Conservation (phyloP, 202 grass and related monocot species). For the Elaeis oleifera region DNA sequence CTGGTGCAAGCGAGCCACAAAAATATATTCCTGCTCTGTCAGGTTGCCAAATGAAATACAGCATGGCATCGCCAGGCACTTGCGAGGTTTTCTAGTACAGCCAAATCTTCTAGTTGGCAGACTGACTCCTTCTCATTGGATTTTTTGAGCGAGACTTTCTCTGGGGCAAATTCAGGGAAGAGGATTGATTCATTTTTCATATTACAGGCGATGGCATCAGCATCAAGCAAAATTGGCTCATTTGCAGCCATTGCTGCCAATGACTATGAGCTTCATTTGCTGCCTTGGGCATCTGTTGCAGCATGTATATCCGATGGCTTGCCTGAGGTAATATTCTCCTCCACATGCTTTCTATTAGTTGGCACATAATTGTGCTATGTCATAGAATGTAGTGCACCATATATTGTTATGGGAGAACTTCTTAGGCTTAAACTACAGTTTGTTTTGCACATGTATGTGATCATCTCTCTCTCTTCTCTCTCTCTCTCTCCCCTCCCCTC, state of each 20-base stretch:
- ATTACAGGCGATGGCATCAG: constrained; percentile 70
- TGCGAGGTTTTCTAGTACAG: constrained; percentile 49
- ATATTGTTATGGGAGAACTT: too few relatives aligned
- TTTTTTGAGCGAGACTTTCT: constrained; percentile 62
- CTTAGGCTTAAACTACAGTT: too few relatives aligned
- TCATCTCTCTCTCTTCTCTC: too few relatives aligned
- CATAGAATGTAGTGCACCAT: too few relatives aligned
- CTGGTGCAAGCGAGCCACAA: constrained; percentile 50
- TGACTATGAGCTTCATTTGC: constrained; percentile 80
- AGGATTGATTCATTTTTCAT: constrained; percentile 64
- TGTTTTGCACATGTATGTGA: too few relatives aligned
- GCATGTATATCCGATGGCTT: constrained; percentile 61
- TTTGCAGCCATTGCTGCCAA: constrained; percentile 77
- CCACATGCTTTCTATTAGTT: too few relatives aligned
- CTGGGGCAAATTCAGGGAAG: constrained; percentile 46
- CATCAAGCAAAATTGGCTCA: constrained; percentile 68
- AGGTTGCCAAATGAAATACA: constrained; percentile 45
- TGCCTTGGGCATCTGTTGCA: constrained; percentile 94
- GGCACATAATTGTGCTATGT: too few relatives aligned
- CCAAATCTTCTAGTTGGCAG: constrained; percentile 42
- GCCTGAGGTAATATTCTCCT: constrained; percentile 38
- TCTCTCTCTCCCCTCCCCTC: too few relatives aligned
- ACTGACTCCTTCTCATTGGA: constrained; percentile 60
- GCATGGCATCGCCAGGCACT: constrained; percentile 78
- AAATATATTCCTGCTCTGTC: constrained; percentile 66